A percentile compares a stretch with the other conserved stretches of the same genome.
phyloP scores from a whole-genome alignment of 2,329 filamentous ascomycete species.

The Fusarium paranaense region DNA sequence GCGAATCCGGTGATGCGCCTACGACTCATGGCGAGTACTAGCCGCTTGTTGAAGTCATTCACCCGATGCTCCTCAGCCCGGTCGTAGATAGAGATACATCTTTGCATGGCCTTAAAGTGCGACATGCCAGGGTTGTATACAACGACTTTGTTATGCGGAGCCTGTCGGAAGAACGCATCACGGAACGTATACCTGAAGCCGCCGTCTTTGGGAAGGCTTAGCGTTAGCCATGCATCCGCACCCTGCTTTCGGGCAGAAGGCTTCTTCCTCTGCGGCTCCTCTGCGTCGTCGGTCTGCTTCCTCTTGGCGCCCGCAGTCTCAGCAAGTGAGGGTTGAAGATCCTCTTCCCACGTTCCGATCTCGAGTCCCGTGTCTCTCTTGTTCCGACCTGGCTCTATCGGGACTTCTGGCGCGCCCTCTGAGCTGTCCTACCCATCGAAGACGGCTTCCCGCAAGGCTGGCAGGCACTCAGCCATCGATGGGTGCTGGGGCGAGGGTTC shows the following conservation, averaged over 20 bases:
- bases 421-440: background rate
- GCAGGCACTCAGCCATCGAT: background rate
- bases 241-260: background rate
- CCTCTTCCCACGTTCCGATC: background rate
- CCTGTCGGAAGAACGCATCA: background rate
- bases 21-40: background rate
- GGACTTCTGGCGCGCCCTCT: background rate
- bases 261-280: background rate
- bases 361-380: background rate
- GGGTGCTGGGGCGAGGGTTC: background rate
- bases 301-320: background rate
- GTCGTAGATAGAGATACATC: background rate
- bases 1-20: background rate
- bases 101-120: background rate
- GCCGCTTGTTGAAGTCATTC: background rate
- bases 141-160: background rate
- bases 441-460: background rate
- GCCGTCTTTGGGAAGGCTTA: background rate
- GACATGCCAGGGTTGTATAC: background rate
- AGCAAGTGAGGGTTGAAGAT: background rate
- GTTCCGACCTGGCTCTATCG: background rate
- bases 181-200: background rate
- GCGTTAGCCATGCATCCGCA: background rate
- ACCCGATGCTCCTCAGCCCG: background rate
- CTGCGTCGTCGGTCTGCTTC: background rate